These are phyloP conservation scores for Wallacemonas sp. DNA, from an alignment of 208 protist genomes.

Conservation along the genomic window DNA sequence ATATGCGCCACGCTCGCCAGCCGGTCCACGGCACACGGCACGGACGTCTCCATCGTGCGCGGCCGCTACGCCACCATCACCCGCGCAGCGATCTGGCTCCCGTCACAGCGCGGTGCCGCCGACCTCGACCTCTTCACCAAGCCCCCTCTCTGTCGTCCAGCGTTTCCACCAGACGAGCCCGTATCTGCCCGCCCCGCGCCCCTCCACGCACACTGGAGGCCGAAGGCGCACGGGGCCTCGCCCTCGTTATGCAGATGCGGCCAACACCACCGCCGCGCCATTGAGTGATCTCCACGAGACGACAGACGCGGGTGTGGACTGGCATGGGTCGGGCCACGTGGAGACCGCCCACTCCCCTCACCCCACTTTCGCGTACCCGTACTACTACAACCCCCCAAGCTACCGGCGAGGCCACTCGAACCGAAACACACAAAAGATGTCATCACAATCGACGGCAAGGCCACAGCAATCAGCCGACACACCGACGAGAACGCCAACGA, in stretches of 20 bases:
- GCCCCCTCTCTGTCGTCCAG: background rate
- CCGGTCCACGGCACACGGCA: background rate
- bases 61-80: no score
- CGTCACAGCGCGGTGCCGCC: background rate
- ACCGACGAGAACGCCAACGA: no score
- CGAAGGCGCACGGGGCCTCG: background rate
- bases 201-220: background rate
- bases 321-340: background rate
- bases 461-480: background rate
- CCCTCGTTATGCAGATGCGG: background rate
- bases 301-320: background rate
- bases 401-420: background rate
- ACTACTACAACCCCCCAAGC: constrained; percentile 11
- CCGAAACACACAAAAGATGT: background rate
- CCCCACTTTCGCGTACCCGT: background rate
- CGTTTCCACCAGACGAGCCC: background rate
- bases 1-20: background rate
- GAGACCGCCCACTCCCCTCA: background rate
- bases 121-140: background rate
- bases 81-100: no score
- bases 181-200: background rate
- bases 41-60: background rate
- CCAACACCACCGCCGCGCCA: background rate
- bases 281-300: background rate
- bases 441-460: background rate